phyloP scores from a whole-genome alignment of 495 filamentous ascomycete species.

The Hypoxylon lienhwacheense region DNA sequence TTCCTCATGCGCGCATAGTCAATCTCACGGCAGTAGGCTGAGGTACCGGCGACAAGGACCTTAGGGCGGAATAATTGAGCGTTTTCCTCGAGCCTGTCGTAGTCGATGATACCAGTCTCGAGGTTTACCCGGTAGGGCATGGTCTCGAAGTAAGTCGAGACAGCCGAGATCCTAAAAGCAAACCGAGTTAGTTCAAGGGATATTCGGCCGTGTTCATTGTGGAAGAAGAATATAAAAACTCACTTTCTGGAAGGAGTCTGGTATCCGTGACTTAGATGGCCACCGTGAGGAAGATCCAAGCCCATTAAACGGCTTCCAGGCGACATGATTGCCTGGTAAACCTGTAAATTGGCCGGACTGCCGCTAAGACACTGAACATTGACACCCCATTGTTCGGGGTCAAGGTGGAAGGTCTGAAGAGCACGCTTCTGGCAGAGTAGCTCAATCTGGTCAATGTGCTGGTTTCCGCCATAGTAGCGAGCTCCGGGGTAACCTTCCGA shows the following conservation, averaged over 20 bases:
- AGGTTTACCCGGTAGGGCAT: conserved; percentile 90
- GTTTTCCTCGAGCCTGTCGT: conserved; percentile 88
- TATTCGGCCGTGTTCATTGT: conserved; percentile 3
- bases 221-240: no score
- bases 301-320: conserved; percentile 97
- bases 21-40: conserved; percentile 97
- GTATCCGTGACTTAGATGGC: conserved; percentile 97
- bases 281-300: conserved; percentile 94
- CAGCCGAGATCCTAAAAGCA: conserved; percentile 73
- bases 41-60: conserved; percentile 93
- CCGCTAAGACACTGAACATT: conserved; percentile 96
- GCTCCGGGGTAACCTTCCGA: conserved; percentile 98
- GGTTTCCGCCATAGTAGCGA: conserved; percentile 98
- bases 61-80: conserved; percentile 95
- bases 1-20: conserved; percentile 97
- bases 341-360: conserved; percentile 94
- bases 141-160: conserved; percentile 94
- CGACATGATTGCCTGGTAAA: conserved; percentile 98
- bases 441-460: conserved; percentile 97
- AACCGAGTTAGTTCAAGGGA: conserved; percentile 18
- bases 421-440: conserved; percentile 94
- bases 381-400: conserved; percentile 92
- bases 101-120: conserved; percentile 96
- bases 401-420: conserved; percentile 85
- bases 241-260: conserved; percentile 91